Percentiles rank a stretch among this genome's conserved stretches.
Evolutionary conservation across 345 rosid species (phyloP).

Genomic region (Pistacia atlantica): DNA sequence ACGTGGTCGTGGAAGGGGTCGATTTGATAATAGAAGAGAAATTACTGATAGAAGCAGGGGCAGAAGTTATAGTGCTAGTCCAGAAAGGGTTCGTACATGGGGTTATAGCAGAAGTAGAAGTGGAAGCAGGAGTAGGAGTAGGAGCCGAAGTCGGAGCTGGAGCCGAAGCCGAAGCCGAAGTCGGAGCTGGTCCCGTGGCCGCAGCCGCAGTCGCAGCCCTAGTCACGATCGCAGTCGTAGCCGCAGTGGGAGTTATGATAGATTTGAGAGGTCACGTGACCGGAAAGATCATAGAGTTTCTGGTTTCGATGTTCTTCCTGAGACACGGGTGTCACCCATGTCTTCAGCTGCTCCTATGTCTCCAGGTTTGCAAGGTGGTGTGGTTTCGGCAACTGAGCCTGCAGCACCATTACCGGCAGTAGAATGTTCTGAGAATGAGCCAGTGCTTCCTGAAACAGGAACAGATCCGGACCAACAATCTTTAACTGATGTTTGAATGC

Average conservation of each 20-base stretch:
- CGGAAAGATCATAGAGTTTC: constrained; percentile 28
- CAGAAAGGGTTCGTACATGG: constrained; percentile 61
- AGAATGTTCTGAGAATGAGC: constrained; percentile 26
- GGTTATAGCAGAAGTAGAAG: constrained; percentile 50
- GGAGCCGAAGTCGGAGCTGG: constrained; percentile 33
- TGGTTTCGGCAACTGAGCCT: constrained; percentile 20
- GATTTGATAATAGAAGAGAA: constrained; percentile 78
- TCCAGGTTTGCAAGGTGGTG: constrained; percentile 22
- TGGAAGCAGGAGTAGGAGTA: constrained; percentile 42
- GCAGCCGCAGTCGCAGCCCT: constrained; percentile 39
- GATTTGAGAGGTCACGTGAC: constrained; percentile 42
- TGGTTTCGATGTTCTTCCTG: constrained; percentile 33
- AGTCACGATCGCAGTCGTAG: constrained; percentile 30
- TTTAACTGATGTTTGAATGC: constrained; percentile 9
- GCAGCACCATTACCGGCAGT: background rate
- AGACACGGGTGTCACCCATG: constrained; percentile 18
- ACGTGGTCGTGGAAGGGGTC: constrained; percentile 70
- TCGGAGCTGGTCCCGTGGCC: constrained; percentile 21
- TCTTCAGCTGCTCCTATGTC: constrained; percentile 28
- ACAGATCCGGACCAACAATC: constrained; percentile 15
- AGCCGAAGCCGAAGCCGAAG: constrained; percentile 47
- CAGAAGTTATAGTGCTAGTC: constrained; percentile 80
- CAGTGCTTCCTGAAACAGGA: constrained; percentile 16
- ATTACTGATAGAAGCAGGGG: constrained; percentile 47
- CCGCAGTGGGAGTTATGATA: constrained; percentile 46